A percentile compares a stretch with the other conserved stretches of the same genome.
Evolutionary conservation across 306 rosid species (phyloP).

Genomic region (Quercus mongolica): DNA sequence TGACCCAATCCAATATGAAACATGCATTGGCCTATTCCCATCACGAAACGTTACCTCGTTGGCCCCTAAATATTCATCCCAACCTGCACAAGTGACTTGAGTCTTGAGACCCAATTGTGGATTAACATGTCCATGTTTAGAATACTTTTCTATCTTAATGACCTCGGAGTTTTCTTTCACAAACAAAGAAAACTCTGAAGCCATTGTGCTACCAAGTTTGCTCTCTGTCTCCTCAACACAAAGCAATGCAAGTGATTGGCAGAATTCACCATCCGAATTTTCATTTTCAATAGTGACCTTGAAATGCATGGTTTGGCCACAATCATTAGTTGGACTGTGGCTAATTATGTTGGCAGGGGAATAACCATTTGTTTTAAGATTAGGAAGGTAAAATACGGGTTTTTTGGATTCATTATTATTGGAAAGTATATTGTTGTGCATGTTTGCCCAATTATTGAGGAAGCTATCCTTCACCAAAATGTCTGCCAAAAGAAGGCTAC

Average conservation of each 20-base stretch:
- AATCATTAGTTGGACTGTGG: conserved; percentile 21
- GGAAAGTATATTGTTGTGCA: conserved; percentile 24
- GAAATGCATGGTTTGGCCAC: conserved; percentile 31
- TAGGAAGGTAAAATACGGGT: conserved; percentile 33
- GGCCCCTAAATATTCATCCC: too few relatives aligned
- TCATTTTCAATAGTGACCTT: conserved; percentile 10
- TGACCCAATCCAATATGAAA: too few relatives aligned
- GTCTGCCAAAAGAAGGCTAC: conserved; percentile 57
- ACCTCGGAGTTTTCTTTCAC: conserved; percentile 22
- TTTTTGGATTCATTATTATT: not conserved
- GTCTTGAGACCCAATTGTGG: not conserved
- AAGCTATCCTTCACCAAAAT: conserved; percentile 32
- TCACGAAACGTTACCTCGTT: too few relatives aligned
- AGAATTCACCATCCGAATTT: not conserved
- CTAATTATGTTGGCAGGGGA: conserved; percentile 14
- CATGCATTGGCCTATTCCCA: not conserved
- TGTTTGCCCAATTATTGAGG: conserved; percentile 51
- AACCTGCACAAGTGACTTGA: not conserved
- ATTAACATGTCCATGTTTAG: not conserved
- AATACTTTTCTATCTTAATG: conserved; percentile 25
- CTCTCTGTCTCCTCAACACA: conserved; percentile 45
- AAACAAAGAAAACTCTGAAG: conserved; percentile 15
- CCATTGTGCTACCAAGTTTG: conserved; percentile 23
- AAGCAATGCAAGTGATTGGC: conserved; percentile 27
- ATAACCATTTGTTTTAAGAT: not conserved